Evolutionary conservation across 176 grass and related monocot genomes (phyloP).

Genomic region (maize (Zea mays)): Zm-B73-REFERENCE-NAM-5.0 NC_050103.1:179130001-179130500

Average conservation of each 20-base stretch:
- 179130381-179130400: slow-evolving; percentile 52
- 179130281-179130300: slow-evolving; percentile 19
- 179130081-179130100: slow-evolving; percentile 75
- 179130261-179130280: slow-evolving; percentile 16
- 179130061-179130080: slow-evolving; percentile 93
- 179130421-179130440: slow-evolving; percentile 5
- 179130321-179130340: slow-evolving; percentile 97
- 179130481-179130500: slow-evolving; percentile 98
- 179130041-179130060: slow-evolving; percentile 90
- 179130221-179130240: slow-evolving; percentile 82
- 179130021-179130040: slow-evolving; percentile 91
- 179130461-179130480: slow-evolving; percentile 99
- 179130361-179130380: slow-evolving; percentile 91
- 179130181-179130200: slow-evolving; percentile 97
- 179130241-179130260: slow-evolving; percentile 33
- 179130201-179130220: slow-evolving; percentile 99
- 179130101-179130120: neutral
- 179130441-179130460: slow-evolving; percentile 55
- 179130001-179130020: slow-evolving; percentile 51
- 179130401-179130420: neutral
- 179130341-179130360: slow-evolving; percentile 95
- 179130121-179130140: neutral
- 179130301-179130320: slow-evolving; percentile 72
- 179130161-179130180: slow-evolving; percentile 64
- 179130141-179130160: neutral